Percentiles rank a stretch among this genome's conserved stretches.
Conservation (phyloP, 768 basidiomycete genomes). For the Tricholoma saponaceum region DNA sequence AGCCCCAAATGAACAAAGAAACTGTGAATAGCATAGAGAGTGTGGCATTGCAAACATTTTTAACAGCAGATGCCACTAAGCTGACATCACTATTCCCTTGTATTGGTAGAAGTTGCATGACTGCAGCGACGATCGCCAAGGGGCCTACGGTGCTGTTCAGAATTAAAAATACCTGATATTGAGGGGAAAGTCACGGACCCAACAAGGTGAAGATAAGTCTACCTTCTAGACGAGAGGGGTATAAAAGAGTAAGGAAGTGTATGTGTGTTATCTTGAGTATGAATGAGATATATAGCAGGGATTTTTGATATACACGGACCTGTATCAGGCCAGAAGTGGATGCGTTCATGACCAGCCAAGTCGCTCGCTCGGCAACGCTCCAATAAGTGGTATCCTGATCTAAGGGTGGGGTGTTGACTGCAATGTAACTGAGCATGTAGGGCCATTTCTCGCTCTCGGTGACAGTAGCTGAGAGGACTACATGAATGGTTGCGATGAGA, state of each 20-base stretch:
- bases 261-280: constrained; percentile 86
- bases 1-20: constrained; percentile 90
- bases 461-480: constrained; percentile 59
- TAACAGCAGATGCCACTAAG: constrained; percentile 65
- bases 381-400: constrained; percentile 41
- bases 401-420: constrained; percentile 69
- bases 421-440: constrained; percentile 92
- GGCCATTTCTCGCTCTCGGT: constrained; percentile 79
- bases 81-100: constrained; percentile 36
- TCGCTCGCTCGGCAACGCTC: constrained; percentile 58
- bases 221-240: constrained; percentile 86
- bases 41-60: constrained; percentile 94
- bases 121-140: constrained; percentile 77
- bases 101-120: constrained; percentile 81
- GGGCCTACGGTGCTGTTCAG: constrained; percentile 48
- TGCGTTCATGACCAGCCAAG: constrained; percentile 88
- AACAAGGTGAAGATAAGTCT: constrained; percentile 82
- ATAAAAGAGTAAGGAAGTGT: constrained; percentile 93
- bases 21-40: constrained; percentile 92
- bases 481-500: constrained; percentile 70
- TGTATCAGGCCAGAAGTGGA: constrained; percentile 81
- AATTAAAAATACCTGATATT: neutral
- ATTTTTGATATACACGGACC: constrained; percentile 40
- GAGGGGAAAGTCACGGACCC: constrained; percentile 40
- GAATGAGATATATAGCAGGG: neutral